Evolutionary conservation across 306 rosid genomes (phyloP), one percentile per base, ranked within the genome.

Genomic region (Gastrolobium bilobum): DNA sequence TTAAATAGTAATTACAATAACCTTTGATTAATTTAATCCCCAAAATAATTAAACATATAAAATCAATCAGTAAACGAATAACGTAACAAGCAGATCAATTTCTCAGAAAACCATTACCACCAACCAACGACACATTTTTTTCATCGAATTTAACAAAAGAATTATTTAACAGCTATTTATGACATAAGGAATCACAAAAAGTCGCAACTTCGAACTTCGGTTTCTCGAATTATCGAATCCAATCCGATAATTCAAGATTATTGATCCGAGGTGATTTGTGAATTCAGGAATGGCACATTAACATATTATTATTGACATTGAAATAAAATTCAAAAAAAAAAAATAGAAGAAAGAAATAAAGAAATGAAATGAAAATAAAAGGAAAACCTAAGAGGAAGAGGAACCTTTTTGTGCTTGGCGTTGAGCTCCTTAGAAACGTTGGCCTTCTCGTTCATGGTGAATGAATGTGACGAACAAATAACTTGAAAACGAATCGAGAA

Each of bases 391-490:
- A 4, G 3, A 42, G n/a, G 2, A 7, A 84, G 4, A 64, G 10
- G 1, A 10, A 92, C 98, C 97, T 92, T 94, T 84, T 91, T 83
- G 90, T 94, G 98, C 78, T 54, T 90, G 81, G 97, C 97, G 91
- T 94, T 94, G 81, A 94, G 98, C 86, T 94, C 98, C 81, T 94
- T 94, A 70, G 98, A 76, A 65, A 94, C 98, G 88, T 78, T 91
- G 83, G 98, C 98, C 84, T 94, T 94, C 92, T 87, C 93, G 87
- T 94, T 94, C 98, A 94, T 94, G 97, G 82, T 79, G 84, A 54
- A 43, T 31, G 63, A 38, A 50, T 50, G 73, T 3, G 71, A 73
- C 14, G 65, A 76, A 47, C 10, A 20, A 80, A n/a, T 14, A 58
- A 59, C 50, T 42, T 11, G 14, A 2, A 13, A 51, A 68, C 2